Evolutionary conservation across 306 rosid species (phyloP).

Genomic region (Pueraria montana): DNA sequence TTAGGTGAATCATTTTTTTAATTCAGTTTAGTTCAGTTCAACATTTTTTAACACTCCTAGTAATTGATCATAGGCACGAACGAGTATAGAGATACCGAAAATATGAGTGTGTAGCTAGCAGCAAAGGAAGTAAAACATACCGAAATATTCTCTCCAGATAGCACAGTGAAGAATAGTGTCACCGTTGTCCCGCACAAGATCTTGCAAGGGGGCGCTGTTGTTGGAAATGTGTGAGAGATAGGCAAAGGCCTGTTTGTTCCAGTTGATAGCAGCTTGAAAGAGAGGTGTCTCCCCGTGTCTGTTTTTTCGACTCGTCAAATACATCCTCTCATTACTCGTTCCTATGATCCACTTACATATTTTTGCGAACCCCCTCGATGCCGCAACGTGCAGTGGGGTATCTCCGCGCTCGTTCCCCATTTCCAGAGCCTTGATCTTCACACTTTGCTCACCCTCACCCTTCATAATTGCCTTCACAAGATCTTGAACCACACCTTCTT

Average conservation of each 20-base stretch:
- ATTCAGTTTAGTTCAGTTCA: too few species aligned
- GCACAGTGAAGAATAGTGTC: conserved; percentile 51
- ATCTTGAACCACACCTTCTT: neutral
- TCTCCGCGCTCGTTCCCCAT: conserved; percentile 4
- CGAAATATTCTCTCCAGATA: conserved; percentile 43
- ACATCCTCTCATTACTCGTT: neutral
- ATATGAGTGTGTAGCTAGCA: too few species aligned
- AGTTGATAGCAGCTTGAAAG: conserved; percentile 44
- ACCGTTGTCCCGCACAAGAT: conserved; percentile 34
- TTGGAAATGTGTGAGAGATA: neutral
- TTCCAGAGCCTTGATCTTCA: neutral
- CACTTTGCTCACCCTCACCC: accelerated
- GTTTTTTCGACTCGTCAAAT: conserved; percentile 15
- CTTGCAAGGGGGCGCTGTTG: neutral
- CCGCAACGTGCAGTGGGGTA: conserved; percentile 46
- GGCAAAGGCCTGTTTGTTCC: conserved; percentile 37
- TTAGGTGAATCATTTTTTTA: too few species aligned
- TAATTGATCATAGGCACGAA: too few species aligned
- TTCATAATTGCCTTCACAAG: conserved; percentile 18
- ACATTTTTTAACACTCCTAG: too few species aligned
- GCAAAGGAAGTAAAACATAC: conserved; percentile 21
- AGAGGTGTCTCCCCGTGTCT: conserved; percentile 34
- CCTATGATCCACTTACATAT: conserved; percentile 40
- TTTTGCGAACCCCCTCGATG: conserved; percentile 28
- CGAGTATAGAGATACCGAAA: too few species aligned